These are phyloP conservation scores for Brassica balearica DNA, from an alignment of 441 rosid genomes.

Conservation along the genomic window DNA sequence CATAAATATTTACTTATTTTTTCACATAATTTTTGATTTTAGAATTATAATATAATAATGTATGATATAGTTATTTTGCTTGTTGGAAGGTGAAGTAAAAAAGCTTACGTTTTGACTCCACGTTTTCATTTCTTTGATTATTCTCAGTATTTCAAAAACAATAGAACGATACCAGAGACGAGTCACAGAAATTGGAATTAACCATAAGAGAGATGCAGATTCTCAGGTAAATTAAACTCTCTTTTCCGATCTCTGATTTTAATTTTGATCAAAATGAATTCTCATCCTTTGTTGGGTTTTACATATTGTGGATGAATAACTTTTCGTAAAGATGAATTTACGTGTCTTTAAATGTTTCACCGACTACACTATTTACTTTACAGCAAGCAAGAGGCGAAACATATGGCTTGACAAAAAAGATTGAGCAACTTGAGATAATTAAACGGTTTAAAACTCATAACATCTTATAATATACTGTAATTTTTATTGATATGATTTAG, in stretches of 20 bases:
- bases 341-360: neutral
- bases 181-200: slow-evolving; percentile 50
- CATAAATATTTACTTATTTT: neutral
- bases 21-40: neutral
- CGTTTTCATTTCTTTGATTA: neutral
- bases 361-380: slow-evolving; percentile 12
- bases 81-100: slow-evolving; percentile 10
- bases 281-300: neutral
- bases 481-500: neutral
- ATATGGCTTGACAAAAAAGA: slow-evolving; percentile 56
- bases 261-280: neutral
- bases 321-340: neutral
- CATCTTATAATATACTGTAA: neutral
- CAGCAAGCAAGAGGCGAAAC: slow-evolving; percentile 58
- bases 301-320: neutral
- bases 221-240: slow-evolving; percentile 48
- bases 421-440: slow-evolving; percentile 64
- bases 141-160: slow-evolving; percentile 56
- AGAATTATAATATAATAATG: neutral
- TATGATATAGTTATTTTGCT: neutral
- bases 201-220: slow-evolving; percentile 42
- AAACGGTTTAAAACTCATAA: slow-evolving; percentile 53
- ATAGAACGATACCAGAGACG: slow-evolving; percentile 77
- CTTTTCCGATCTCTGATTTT: neutral
- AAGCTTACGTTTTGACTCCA: slow-evolving; percentile 6